Base-by-base conservation (phyloP, 179 eudicot genomes). In the Spergularia azorica region DNA sequence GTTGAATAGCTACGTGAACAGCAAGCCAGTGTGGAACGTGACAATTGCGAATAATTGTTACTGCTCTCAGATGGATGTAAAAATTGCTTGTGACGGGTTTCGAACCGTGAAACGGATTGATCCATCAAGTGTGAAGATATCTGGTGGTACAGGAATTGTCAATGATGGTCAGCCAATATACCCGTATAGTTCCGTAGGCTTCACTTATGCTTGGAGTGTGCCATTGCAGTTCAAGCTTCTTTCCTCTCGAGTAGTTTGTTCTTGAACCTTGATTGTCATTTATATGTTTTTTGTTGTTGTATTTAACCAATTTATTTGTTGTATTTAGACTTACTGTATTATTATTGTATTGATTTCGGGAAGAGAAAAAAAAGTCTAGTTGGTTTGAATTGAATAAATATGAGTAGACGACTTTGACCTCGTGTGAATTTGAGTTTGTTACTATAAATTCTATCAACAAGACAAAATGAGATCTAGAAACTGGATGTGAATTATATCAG, bases 191-290 rank as follows among this genome's bases (percentile, higher is more conserved):
- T 78, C 81, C 4, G 13, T 75, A 18, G 20, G 48, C 8, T 84
- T 84, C 54, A 84, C 77, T 55, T 84, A 84, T 65, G 84, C 79
- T 54, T 83, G 83, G 80, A 48, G 13, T 59, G 9, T 26, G 20
- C 79, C 79, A 10, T 82, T 78, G 18, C 74, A 51, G 2, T 84
- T 77, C 54, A 81, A 54, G 71, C 38, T 84, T 36, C 17, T 80
- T 60, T 80, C 84, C 61, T 80, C 86, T 58, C 81, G 74, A 41
- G 54, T 75, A 15, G 76, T 55, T 15, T 83, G 86, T 52, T 65
- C 79, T 54, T 82, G 76, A 20, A 32, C 5, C n/a, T n/a, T n/a
- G n/a, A n/a, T n/a, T n/a, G n/a, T n/a, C n/a, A n/a, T n/a, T n/a
- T n/a, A n/a, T n/a, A n/a, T n/a, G n/a, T n/a, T n/a, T n/a, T n/a